These are phyloP conservation scores for Pseudocercospora fuligena DNA, from an alignment of 2,329 filamentous ascomycete genomes.

Conservation along the genomic window DNA sequence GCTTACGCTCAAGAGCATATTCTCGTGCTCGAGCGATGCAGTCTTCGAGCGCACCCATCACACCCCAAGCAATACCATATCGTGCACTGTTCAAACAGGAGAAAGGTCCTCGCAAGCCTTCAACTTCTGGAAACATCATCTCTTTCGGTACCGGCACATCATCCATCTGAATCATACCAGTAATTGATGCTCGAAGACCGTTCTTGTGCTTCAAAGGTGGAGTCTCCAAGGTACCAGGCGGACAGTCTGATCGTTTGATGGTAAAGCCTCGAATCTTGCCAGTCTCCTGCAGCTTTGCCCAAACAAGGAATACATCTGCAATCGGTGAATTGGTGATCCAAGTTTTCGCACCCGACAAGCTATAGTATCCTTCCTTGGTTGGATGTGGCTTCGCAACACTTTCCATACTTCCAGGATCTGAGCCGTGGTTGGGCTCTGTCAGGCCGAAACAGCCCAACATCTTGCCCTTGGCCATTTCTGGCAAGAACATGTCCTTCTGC, in stretches of 20 bases:
- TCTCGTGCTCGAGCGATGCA: conserved; percentile 78
- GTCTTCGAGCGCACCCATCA: conserved; percentile 93
- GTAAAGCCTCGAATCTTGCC: conserved; percentile 95
- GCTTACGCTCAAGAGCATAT: conserved; percentile 90
- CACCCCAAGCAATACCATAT: conserved; percentile 91
- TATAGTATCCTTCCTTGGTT: conserved; percentile 79
- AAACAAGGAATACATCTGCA: conserved; percentile 81
- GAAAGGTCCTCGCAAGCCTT: conserved; percentile 88
- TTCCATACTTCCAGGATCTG: conserved; percentile 91
- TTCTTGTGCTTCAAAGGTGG: conserved; percentile 95
- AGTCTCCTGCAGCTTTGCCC: conserved; percentile 89
- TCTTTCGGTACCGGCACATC: conserved; percentile 83
- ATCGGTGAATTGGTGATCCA: conserved; percentile 97
- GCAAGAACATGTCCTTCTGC: conserved; percentile 83
- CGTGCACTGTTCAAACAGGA: conserved; percentile 92
- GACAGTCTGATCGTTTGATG: conserved; percentile 82
- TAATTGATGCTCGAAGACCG: conserved; percentile 88
- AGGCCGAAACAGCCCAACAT: conserved; percentile 84
- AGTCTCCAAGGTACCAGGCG: conserved; percentile 86
- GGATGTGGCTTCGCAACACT: conserved; percentile 83
- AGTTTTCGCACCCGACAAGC: conserved; percentile 82
- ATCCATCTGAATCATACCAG: conserved; percentile 97
- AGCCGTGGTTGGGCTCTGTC: conserved; percentile 92
- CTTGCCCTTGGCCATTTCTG: conserved; percentile 80
- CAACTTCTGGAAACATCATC: conserved; percentile 92